Evolutionary conservation across 257 asterid genomes (phyloP), one percentile per base, ranked within the genome.

Genomic region (Solanum phureja): DNA sequence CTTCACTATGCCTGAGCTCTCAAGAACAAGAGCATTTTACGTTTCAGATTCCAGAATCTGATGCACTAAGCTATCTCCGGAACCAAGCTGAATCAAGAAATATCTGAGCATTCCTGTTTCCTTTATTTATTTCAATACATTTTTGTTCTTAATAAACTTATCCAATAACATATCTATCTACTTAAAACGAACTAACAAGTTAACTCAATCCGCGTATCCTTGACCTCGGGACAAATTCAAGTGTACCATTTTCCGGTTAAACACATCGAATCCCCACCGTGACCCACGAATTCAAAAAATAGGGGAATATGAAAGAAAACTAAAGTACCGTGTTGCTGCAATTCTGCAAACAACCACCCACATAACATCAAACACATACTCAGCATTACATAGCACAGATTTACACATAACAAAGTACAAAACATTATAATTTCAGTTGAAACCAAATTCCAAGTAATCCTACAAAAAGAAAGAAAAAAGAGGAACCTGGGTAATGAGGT

Each of bases 401-500:
- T 40, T 16, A 31, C 24, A 27, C 72, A 44, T 40, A 66, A 40
- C 71, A 86, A 18, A 56, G n/a, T 19, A 49, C 21, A 49, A 52
- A 52, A 60, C 27, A 21, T 60, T 60, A 60, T 21, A 8, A 60
- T 60, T 8, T 60, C 68, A 60, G 69, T 86, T 68, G 46, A 31
- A 85, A n/a, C 33, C 21, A 44, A 4, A 38, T 46, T 35, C 72
- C 40, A n/a, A 69, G 38, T 38, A 44, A 68, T 14, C 49, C 40
- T 3, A 34, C 4, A 33, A 60, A 56, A 10, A 40, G 44, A 42
- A 14, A n/a, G 9, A 9, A 23, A 56, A 60, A 37, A 72, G 73
- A 81, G 24, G 19, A 52, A 91, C 98, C 98, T 92, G 98, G 93
- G 89, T 95, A 97, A 68, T 56, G 91, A 88, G 99, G 98, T 90